Conservation (phyloP, 805 yeast genomes). For the Yarrowia sp. region DNA sequence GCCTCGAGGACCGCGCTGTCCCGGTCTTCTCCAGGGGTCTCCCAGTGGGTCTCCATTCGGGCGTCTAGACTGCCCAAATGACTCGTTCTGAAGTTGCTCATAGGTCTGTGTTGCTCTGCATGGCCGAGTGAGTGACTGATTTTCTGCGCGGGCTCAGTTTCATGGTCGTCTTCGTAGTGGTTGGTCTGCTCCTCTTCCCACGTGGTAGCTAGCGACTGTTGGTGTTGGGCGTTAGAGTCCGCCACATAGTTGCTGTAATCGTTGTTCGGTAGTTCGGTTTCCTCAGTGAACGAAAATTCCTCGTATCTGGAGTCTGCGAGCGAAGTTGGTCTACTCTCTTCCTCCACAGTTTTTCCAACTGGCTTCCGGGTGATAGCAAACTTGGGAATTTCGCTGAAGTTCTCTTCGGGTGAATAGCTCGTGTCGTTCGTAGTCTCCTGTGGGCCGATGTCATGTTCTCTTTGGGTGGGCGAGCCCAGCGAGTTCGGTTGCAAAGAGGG, state of each 20-base stretch:
- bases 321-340: conserved; percentile 7
- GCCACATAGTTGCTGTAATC: background rate
- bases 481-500: background rate
- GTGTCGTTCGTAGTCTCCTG: background rate
- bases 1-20: background rate
- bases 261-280: background rate
- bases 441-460: background rate
- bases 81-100: background rate
- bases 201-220: background rate
- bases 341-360: background rate
- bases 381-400: conserved; percentile 5
- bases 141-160: conserved; percentile 5
- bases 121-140: conserved; percentile 10
- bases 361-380: conserved; percentile 4
- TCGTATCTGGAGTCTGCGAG: conserved; percentile 13
- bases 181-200: conserved; percentile 16
- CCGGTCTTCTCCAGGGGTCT: conserved; percentile 3
- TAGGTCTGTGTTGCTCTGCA: conserved; percentile 4
- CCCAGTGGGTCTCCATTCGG: conserved; percentile 20
- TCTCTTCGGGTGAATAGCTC: background rate
- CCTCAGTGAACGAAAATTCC: conserved; percentile 12
- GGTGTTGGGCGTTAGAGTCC: background rate
- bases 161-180: background rate
- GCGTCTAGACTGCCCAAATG: conserved; percentile 10
- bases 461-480: background rate